Evolutionary conservation across 2,329 filamentous ascomycete genomes (phyloP).

Genomic region (Colletotrichum coccodes): DNA sequence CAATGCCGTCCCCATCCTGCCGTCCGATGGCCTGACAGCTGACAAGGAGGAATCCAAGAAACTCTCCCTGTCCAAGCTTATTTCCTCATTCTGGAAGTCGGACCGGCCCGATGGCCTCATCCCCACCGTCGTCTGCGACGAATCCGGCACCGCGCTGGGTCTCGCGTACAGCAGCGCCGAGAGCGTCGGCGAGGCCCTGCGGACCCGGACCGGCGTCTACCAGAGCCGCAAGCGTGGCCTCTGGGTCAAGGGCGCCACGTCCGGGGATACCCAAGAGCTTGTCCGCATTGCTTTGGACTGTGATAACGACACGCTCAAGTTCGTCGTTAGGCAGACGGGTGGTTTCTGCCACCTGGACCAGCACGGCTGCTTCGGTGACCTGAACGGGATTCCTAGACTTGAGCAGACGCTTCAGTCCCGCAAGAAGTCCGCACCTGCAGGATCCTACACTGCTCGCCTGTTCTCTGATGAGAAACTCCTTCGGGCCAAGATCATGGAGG

Average conservation of each 20-base stretch:
- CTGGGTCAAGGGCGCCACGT: constrained; percentile 97
- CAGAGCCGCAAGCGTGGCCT: constrained; percentile 94
- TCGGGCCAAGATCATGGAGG: constrained; percentile 97
- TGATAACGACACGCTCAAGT: constrained; percentile 91
- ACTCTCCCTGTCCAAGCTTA: constrained; percentile 75
- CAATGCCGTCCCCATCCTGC: constrained; percentile 77
- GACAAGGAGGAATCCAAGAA: constrained; percentile 69
- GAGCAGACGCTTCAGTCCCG: constrained; percentile 88
- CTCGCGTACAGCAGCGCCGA: constrained; percentile 95
- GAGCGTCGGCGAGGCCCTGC: constrained; percentile 87
- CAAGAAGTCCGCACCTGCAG: constrained; percentile 83
- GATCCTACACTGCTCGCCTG: constrained; percentile 92
- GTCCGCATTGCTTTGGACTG: constrained; percentile 89
- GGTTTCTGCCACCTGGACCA: constrained; percentile 95
- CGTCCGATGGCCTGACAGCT: constrained; percentile 76
- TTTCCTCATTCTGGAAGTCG: constrained; percentile 80
- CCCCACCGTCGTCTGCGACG: constrained; percentile 91
- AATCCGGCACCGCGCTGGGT: constrained; percentile 84
- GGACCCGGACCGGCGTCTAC: constrained; percentile 85
- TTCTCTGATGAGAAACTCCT: constrained; percentile 93
- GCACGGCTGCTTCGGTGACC: constrained; percentile 89
- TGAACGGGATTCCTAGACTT: constrained; percentile 82
- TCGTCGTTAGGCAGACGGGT: constrained; percentile 89
- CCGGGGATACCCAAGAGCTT: constrained; percentile 92
- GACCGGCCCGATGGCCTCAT: constrained; percentile 87